A percentile compares a stretch with the other conserved stretches of the same genome.
Conservation (phyloP, 1,284 basidiomycete genomes). For the Trichosporon sp. region DNA sequence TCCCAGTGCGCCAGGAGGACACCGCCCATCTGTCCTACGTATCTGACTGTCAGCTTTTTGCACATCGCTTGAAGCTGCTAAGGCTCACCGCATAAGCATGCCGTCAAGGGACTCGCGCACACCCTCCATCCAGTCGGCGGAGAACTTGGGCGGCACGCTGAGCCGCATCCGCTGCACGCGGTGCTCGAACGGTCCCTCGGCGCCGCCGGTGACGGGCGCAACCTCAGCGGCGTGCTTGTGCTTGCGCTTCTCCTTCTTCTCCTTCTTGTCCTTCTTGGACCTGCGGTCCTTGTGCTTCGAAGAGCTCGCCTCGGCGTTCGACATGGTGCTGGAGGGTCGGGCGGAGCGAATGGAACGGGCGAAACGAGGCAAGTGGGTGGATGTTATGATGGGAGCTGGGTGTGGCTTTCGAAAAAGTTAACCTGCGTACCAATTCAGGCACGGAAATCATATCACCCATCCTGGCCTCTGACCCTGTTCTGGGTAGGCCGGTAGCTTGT, state of each 20-base stretch:
- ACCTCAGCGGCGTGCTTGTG: conserved; percentile 20
- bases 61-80: neutral
- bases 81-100: conserved; percentile 84
- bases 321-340: conserved; percentile 25
- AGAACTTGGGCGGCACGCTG: conserved; percentile 81
- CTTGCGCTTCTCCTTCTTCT: conserved; percentile 31
- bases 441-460: conserved; percentile 22
- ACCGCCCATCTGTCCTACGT: conserved; percentile 81
- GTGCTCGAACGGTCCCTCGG: conserved; percentile 66
- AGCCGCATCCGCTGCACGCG: conserved; percentile 69
- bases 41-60: conserved; percentile 61
- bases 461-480: neutral
- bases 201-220: neutral
- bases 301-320: conserved; percentile 38
- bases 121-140: conserved; percentile 68
- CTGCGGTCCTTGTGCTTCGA: conserved; percentile 37
- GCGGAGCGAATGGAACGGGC: conserved; percentile 5
- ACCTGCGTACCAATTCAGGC: conserved; percentile 32
- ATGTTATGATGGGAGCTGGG: neutral
- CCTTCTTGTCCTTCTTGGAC: conserved; percentile 31
- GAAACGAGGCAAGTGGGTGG: neutral
- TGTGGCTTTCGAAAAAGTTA: conserved; percentile 33
- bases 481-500: neutral
- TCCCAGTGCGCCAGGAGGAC: conserved; percentile 86
- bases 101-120: conserved; percentile 86